Evolutionary conservation across 176 grass and related monocot species (phyloP), one percentile per base, ranked within the genome.

Genomic region (Oryza brachyantha): DNA sequence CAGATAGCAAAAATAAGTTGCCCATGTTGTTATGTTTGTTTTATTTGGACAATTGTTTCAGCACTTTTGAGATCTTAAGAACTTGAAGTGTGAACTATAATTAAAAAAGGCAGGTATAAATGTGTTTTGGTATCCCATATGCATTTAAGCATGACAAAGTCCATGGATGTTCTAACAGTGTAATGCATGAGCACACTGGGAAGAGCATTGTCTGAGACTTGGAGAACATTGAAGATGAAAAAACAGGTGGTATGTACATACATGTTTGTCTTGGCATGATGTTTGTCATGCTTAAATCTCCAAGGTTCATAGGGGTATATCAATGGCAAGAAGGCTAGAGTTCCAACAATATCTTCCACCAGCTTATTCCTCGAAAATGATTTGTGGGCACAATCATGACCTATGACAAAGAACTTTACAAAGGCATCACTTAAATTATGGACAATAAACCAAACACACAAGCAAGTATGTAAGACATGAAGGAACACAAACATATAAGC

Each of bases 381-480:
- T 82, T 92, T 98, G 70, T 98, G 95, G 29, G 92, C 95, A 85
- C 92, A 98, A 66, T 98, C 92, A 80, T 98, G 95, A 74, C 95
- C 95, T 98, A 98, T 92, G 73, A 98, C 95, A 94, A 98, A 98
- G 82, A 98, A 98, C 95, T 98, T 79, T 13, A 92, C 45, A 88
- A 90, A 76, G 74, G 4, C 10, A 87, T 29, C 25, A 76, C 80
- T 79, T 84, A 86, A 89, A 87, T 46, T 39, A 35, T 54, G 74
- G 64, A 48, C 25, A 74, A 57, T 24, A 24, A 27, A 63, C 29
- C 13, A 77, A 63, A 60, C 3, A 85, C 8, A 62, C 5, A 78
- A 55, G 46, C 60, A 84, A 43, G 29, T 16, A 2, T 14, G 19
- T 13, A 36, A 61, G 45, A 55, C 76, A 28, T 67, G 29, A 16